Evolutionary conservation across 257 asterid genomes (phyloP), one percentile per base, ranked within the genome.

Genomic region (Scutellaria minor): DNA sequence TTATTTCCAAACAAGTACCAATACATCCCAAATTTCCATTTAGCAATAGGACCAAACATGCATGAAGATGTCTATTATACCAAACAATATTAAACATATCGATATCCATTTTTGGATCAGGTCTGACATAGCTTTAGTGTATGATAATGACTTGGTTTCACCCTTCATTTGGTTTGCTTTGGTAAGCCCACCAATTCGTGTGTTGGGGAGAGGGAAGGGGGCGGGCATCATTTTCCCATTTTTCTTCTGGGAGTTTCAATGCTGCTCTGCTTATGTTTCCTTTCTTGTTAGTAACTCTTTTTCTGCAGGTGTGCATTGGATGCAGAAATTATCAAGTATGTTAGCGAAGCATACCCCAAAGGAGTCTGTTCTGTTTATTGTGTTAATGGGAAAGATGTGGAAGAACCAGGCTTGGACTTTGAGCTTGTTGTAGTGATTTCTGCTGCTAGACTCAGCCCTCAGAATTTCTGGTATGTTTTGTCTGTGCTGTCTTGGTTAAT

Each of bases 391-490:
- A 94, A 87, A 85, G 91, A 87, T 71, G 95, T 86, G 77, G 97
- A 88, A 79, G 97, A 89, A 77, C 84, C 91, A 64, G 97, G 99
- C 71, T 81, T 81, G 12, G 84, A 91, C 70, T 94, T 94, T 83
- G 97, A 88, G 85, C 90, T 94, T 78, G 97, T 85, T 79, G 96
- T 91, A 77, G 93, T 91, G 56, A 89, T 94, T 84, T 91, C 87
- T 80, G 97, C 99, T 78, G 85, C 89, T 72, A 90, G 94, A 75
- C 90, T 76, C 64, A 94, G 97, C 86, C 99, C 99, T 71, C 97
- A 91, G 77, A 94, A 91, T 78, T 94, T 94, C 80, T 91, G 99
- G 99, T 91, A 81, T 20, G 88, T 62, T 54, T 59, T 18, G 58
- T 60, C 66, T 71, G 24, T 13, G 40, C 3, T 24, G 5, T 57